A percentile compares a stretch with the other conserved stretches of the same genome.
phyloP scores from a whole-genome alignment of 208 protist species.

The Herpetomonas tarakana region DNA sequence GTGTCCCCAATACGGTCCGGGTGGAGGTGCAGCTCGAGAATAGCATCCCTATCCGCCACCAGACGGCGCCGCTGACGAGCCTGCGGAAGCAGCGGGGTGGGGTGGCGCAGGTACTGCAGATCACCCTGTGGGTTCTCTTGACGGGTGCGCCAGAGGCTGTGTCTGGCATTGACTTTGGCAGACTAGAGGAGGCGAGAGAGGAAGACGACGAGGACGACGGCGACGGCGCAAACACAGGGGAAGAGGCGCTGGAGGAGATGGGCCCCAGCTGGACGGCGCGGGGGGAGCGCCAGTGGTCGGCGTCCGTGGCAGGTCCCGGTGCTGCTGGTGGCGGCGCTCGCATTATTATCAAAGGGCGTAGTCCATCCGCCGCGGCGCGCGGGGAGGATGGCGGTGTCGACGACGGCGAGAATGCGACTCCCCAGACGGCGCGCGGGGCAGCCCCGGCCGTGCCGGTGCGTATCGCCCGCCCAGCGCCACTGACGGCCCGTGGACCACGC shows the following conservation, averaged over 20 bases:
- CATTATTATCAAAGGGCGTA: background rate
- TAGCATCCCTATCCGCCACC: constrained; percentile 29
- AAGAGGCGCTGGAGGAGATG: constrained; percentile 1
- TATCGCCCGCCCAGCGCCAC: background rate
- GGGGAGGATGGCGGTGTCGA: too few species aligned
- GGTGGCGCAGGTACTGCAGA: constrained; percentile 21
- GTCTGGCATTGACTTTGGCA: constrained; percentile 19
- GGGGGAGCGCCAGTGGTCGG: background rate
- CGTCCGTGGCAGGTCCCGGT: too few species aligned
- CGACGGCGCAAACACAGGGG: background rate
- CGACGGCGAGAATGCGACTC: background rate
- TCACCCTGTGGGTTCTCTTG: constrained; percentile 26
- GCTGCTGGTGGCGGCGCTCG: too few species aligned
- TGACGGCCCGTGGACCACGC: background rate
- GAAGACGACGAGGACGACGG: constrained; percentile 14
- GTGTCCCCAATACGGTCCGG: constrained; percentile 27
- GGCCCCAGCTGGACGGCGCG: background rate
- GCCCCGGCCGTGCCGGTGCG: constrained; percentile 2
- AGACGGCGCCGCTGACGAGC: constrained; percentile 33
- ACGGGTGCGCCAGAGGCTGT: constrained; percentile 16
- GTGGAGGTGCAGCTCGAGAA: constrained; percentile 36
- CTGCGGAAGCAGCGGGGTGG: constrained; percentile 44
- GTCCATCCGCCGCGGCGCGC: background rate
- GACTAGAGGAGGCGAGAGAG: constrained; percentile 12
- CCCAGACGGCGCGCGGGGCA: constrained; percentile 11